These are phyloP conservation scores for Tetracladium maxilliforme DNA, from an alignment of 2,329 filamentous ascomycete species.

Conservation along the genomic window DNA sequence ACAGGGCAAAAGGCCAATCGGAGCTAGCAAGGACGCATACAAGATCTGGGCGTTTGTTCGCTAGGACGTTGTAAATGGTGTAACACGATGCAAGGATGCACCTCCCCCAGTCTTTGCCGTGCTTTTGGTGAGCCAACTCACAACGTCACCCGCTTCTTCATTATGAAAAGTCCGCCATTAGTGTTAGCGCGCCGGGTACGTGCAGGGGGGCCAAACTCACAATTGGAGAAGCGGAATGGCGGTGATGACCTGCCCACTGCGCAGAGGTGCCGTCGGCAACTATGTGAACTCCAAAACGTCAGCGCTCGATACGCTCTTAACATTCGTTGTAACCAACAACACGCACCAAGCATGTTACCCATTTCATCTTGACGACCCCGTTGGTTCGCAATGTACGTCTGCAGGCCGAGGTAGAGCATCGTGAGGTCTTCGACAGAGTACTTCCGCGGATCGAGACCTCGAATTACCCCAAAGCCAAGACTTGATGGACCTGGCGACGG, in stretches of 20 bases:
- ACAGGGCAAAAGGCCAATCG: conserved; percentile 6
- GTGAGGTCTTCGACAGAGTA: conserved; percentile 47
- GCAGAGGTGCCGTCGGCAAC: no score
- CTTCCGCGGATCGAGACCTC: conserved; percentile 42
- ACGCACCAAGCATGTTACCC: conserved; percentile 6
- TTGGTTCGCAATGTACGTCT: conserved; percentile 13
- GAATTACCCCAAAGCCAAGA: conserved; percentile 48
- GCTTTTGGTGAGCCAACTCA: conserved; percentile 48
- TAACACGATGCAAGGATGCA: conserved; percentile 54
- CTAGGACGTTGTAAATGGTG: conserved; percentile 14
- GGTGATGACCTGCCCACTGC: no score
- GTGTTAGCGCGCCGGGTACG: no score
- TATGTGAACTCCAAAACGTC: no score
- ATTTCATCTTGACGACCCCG: conserved; percentile 3
- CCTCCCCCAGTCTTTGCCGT: conserved; percentile 46
- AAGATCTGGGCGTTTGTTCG: conserved; percentile 30
- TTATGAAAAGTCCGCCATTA: conserved; percentile 61
- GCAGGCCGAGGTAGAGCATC: conserved; percentile 49
- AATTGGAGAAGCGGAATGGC: no score
- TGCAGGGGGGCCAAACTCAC: no score
- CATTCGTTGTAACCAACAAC: no score
- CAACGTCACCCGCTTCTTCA: conserved; percentile 50
- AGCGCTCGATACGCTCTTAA: no score
- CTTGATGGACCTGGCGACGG: conserved; percentile 42
- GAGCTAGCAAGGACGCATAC: conserved; percentile 18